Conservation (phyloP, 352 stramenopile species). For the Pythium phragmiticola region DNA sequence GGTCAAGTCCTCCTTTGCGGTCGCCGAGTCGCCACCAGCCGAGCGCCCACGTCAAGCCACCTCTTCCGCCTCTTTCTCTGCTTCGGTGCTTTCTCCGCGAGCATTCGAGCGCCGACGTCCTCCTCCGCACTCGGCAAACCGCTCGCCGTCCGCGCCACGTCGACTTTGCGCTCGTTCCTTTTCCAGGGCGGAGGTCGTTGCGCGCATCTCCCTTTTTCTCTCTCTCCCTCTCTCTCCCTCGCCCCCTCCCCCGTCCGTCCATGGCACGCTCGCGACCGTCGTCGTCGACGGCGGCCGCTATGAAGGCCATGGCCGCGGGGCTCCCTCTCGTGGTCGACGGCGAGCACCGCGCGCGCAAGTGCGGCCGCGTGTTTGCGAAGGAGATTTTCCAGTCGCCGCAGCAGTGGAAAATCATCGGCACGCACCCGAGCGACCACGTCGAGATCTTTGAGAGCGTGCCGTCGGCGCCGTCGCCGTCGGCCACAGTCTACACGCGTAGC, state of each 20-base stretch:
- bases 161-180: background rate
- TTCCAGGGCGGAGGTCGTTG: too few species aligned
- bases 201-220: background rate
- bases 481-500: conserved; percentile 30
- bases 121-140: conserved; percentile 9
- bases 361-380: conserved; percentile 56
- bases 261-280: conserved; percentile 8
- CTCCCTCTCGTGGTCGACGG: conserved; percentile 38
- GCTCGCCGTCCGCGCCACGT: background rate
- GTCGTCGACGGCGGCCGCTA: background rate
- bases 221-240: background rate
- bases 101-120: background rate
- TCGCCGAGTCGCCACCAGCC: conserved; percentile 1
- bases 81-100: background rate
- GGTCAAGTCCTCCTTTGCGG: conserved; percentile 2
- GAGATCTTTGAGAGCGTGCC: conserved; percentile 58
- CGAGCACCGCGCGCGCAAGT: conserved; percentile 53
- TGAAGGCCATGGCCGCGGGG: conserved; percentile 4
- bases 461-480: background rate
- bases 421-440: conserved; percentile 47
- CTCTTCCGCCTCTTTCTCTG: conserved; percentile 11
- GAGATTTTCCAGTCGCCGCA: conserved; percentile 61
- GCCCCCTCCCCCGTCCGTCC: background rate
- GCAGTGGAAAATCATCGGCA: conserved; percentile 64
- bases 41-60: background rate